phyloP scores from a whole-genome alignment of 441 rosid species.

The Syzygium syzygioides region DNA sequence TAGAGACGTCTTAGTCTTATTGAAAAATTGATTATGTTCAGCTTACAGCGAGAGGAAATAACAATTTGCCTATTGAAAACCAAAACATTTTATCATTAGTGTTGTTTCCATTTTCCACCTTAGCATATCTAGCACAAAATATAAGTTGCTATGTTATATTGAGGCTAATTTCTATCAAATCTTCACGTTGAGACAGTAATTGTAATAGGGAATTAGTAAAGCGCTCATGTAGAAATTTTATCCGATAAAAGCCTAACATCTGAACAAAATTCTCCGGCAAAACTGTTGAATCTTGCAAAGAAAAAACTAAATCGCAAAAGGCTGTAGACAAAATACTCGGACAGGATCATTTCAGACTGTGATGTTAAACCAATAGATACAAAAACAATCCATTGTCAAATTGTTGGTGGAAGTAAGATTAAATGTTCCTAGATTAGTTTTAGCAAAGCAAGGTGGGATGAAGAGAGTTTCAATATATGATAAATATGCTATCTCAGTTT shows the following conservation, averaged over 20 bases:
- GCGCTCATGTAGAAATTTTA: background rate
- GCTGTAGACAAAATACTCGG: background rate
- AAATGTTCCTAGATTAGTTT: background rate
- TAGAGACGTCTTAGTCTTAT: background rate
- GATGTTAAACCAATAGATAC: background rate
- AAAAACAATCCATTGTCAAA: background rate
- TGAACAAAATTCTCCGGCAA: background rate
- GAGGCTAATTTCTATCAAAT: background rate
- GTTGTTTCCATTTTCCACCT: background rate
- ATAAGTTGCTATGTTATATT: background rate
- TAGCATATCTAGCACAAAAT: background rate
- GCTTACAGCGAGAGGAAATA: background rate
- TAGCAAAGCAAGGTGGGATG: background rate
- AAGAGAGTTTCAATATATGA: background rate
- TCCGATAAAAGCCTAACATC: background rate
- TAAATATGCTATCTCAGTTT: background rate
- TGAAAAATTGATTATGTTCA: background rate
- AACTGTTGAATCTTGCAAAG: background rate
- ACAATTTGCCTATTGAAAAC: background rate
- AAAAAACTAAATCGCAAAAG: background rate
- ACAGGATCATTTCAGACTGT: background rate
- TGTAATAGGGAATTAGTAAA: background rate
- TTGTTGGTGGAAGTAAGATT: background rate
- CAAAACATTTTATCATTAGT: background rate
- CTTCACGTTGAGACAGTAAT: background rate